Percentiles rank a stretch among this genome's conserved stretches.
These are phyloP conservation scores for Botrytis hyacinthi DNA, from an alignment of 2,329 filamentous ascomycete species.

Conservation along the genomic window DNA sequence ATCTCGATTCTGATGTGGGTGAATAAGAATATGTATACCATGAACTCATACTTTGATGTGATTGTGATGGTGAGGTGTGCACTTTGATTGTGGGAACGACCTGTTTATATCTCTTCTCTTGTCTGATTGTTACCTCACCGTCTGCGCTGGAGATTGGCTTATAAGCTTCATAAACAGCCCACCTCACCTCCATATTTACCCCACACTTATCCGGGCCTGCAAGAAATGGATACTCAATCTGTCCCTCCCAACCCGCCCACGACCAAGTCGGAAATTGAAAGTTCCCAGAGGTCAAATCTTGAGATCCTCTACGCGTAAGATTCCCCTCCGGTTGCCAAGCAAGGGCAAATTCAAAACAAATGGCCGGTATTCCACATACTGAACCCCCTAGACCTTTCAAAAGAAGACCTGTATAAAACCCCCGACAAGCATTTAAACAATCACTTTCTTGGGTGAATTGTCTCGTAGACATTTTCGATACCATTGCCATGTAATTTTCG, in stretches of 20 bases:
- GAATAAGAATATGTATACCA: not conserved
- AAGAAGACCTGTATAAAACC: not conserved
- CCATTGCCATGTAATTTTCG: not conserved
- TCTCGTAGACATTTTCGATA: conserved; percentile 4
- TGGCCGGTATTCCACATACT: not conserved
- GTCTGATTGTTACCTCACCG: not conserved
- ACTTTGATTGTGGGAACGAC: not conserved
- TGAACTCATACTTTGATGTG: not conserved
- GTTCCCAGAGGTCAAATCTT: not conserved
- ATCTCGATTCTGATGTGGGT: too few species aligned
- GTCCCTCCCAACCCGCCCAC: not conserved
- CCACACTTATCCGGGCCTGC: not conserved
- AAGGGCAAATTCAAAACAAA: not conserved
- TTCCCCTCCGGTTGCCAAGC: not conserved
- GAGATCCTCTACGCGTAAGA: not conserved
- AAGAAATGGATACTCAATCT: not conserved
- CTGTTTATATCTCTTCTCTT: not conserved
- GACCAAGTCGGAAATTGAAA: conserved; percentile 2
- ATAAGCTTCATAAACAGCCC: not conserved
- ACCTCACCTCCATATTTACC: not conserved
- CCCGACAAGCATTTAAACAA: not conserved
- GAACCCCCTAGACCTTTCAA: not conserved
- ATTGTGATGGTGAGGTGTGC: not conserved
- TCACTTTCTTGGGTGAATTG: not conserved
- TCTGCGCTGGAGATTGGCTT: too few species aligned